These are phyloP conservation scores for Acacia crassicarpa DNA, from an alignment of 306 rosid species.

Conservation along the genomic window DNA sequence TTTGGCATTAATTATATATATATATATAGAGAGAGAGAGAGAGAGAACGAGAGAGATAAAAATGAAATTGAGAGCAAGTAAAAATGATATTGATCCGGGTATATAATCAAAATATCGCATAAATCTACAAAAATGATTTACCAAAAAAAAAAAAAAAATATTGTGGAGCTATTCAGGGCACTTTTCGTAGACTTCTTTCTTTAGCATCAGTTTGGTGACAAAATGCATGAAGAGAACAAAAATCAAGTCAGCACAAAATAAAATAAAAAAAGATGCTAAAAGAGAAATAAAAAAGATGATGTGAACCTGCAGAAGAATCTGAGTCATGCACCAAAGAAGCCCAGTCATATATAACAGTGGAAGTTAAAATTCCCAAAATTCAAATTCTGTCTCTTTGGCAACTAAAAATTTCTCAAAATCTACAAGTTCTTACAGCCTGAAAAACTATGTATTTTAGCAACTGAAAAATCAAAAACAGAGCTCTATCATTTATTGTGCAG, in stretches of 20 bases:
- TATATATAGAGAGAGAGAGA: too few relatives aligned
- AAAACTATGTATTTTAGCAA: too few relatives aligned
- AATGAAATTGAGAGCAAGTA: too few relatives aligned
- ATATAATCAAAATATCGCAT: background rate
- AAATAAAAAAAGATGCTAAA: slow-evolving; percentile 11
- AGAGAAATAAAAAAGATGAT: slow-evolving; percentile 18
- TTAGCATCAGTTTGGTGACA: slow-evolving; percentile 45
- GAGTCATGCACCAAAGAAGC: slow-evolving; percentile 97
- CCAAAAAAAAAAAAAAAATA: slow-evolving; percentile 9
- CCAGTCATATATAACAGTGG: slow-evolving; percentile 93
- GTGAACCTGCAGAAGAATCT: slow-evolving; percentile 83
- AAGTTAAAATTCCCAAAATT: slow-evolving; percentile 78
- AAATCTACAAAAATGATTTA: slow-evolving; percentile 21
- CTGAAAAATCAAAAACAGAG: too few relatives aligned
- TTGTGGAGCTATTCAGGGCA: slow-evolving; percentile 26
- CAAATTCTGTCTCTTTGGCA: slow-evolving; percentile 88
- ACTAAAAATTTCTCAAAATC: slow-evolving; percentile 39
- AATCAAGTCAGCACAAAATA: slow-evolving; percentile 38
- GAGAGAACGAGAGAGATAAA: too few relatives aligned
- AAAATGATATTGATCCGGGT: too few relatives aligned
- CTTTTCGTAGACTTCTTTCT: slow-evolving; percentile 94
- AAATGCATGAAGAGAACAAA: slow-evolving; percentile 33
- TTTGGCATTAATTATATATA: slow-evolving; percentile 20
- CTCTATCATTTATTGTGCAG: too few relatives aligned
- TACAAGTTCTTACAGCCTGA: too few relatives aligned